Percentiles rank a stretch among this genome's conserved stretches.
Conservation (phyloP, 768 basidiomycete genomes). For the Cyclocybe cylindracea region DNA sequence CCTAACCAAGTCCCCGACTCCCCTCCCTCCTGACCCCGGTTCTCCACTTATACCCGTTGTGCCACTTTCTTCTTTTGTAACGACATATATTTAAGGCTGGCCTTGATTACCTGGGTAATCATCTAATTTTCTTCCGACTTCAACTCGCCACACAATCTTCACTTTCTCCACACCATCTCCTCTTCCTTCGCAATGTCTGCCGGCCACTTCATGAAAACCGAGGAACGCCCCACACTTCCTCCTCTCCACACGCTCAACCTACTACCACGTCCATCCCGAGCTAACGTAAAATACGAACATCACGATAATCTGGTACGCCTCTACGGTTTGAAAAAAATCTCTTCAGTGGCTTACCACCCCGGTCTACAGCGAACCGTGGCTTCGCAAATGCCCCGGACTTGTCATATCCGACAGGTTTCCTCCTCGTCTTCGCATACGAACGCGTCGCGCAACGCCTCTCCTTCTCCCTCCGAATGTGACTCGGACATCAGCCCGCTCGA, state of each 20-base stretch:
- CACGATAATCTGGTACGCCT: conserved; percentile 16
- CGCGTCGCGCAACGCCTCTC: conserved; percentile 15
- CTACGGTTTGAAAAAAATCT: neutral
- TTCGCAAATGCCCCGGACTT: conserved; percentile 15
- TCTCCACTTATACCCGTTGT: conserved; percentile 23
- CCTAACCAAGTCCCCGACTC: conserved; percentile 13
- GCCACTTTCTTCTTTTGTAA: conserved; percentile 20
- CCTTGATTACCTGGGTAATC: conserved; percentile 39
- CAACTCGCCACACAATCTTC: conserved; percentile 2
- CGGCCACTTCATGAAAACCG: conserved; percentile 2
- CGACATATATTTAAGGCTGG: conserved; percentile 33
- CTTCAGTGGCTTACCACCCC: neutral
- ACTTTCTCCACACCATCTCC: conserved; percentile 3
- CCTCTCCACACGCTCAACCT: conserved; percentile 52
- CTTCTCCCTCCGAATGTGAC: conserved; percentile 10
- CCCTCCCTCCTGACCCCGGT: conserved; percentile 9
- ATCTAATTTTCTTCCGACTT: conserved; percentile 19
- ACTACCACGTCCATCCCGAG: conserved; percentile 12
- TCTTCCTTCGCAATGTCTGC: conserved; percentile 10
- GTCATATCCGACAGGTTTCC: conserved; percentile 33
- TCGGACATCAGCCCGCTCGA: conserved; percentile 10
- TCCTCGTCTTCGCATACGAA: conserved; percentile 19
- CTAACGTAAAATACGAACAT: conserved; percentile 19
- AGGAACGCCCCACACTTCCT: conserved; percentile 51
- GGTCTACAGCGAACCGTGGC: neutral